A percentile compares a stretch with the other conserved stretches of the same genome.
phyloP scores from a whole-genome alignment of 2,329 filamentous ascomycete species.

The Didymella arachidicola region DNA sequence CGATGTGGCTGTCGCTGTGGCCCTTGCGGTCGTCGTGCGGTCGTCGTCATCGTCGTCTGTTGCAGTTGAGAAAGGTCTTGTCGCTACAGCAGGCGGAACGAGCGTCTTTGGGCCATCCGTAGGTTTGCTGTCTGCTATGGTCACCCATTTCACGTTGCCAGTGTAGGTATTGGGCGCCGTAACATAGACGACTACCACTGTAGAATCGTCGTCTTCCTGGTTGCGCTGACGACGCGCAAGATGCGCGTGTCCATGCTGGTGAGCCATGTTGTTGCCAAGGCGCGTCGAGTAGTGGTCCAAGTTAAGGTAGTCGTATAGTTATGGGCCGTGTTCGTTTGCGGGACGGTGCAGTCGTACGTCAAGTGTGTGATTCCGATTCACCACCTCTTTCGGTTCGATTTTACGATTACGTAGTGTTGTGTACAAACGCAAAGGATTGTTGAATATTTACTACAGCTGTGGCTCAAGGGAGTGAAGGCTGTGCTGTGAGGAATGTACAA shows the following conservation, averaged over 20 bases:
- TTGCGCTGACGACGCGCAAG: slow-evolving; percentile 41
- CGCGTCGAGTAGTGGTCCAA: background rate
- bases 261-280: slow-evolving; percentile 27
- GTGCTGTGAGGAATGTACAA: slow-evolving; percentile 43
- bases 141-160: slow-evolving; percentile 50
- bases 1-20: slow-evolving; percentile 26
- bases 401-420: slow-evolving; percentile 36
- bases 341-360: slow-evolving; percentile 9
- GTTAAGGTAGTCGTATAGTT: slow-evolving; percentile 4
- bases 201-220: slow-evolving; percentile 21
- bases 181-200: slow-evolving; percentile 56
- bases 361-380: slow-evolving; percentile 13
- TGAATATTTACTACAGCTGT: slow-evolving; percentile 35
- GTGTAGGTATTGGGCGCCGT: slow-evolving; percentile 62
- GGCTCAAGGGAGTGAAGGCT: slow-evolving; percentile 35
- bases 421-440: slow-evolving; percentile 27
- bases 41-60: slow-evolving; percentile 26
- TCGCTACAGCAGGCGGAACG: slow-evolving; percentile 31
- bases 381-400: slow-evolving; percentile 22
- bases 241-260: slow-evolving; percentile 40
- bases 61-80: slow-evolving; percentile 27
- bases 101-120: slow-evolving; percentile 25
- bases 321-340: slow-evolving; percentile 8
- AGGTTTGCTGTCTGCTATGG: slow-evolving; percentile 19
- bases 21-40: slow-evolving; percentile 13